Conservation (phyloP, 225 moss, liverwort and hornwort species). For the Bryoerythrophyllum caledonicum region DNA sequence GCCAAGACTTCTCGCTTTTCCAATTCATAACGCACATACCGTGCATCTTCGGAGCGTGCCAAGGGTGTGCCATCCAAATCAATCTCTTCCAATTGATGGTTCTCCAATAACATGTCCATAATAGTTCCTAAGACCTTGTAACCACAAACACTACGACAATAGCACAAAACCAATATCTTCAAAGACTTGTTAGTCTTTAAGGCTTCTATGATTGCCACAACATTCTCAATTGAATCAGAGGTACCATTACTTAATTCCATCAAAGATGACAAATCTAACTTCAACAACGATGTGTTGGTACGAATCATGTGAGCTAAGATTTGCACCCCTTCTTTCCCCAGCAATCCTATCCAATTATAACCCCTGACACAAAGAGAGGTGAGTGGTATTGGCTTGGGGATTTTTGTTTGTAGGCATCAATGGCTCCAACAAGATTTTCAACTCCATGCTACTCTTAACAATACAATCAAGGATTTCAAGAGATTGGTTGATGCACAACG, state of each 20-base stretch:
- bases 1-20: no score
- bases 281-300: neutral
- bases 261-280: rapidly evolving
- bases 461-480: rapidly evolving
- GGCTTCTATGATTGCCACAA: neutral
- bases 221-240: neutral
- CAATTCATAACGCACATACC: neutral
- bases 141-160: rapidly evolving
- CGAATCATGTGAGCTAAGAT: neutral
- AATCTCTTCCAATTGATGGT: neutral
- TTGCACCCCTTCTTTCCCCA: neutral
- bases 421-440: constrained; percentile 2
- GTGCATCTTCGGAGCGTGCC: rapidly evolving
- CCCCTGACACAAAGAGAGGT: rapidly evolving
- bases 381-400: neutral
- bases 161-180: rapidly evolving
- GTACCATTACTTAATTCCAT: rapidly evolving
- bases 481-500: neutral
- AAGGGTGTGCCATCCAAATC: rapidly evolving
- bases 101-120: constrained; percentile 21
- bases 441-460: rapidly evolving
- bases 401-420: neutral
- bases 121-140: constrained; percentile 13
- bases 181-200: neutral
- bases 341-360: rapidly evolving